phyloP scores from a whole-genome alignment of 176 grass and related monocot species.

The Triticum monococcum region DNA sequence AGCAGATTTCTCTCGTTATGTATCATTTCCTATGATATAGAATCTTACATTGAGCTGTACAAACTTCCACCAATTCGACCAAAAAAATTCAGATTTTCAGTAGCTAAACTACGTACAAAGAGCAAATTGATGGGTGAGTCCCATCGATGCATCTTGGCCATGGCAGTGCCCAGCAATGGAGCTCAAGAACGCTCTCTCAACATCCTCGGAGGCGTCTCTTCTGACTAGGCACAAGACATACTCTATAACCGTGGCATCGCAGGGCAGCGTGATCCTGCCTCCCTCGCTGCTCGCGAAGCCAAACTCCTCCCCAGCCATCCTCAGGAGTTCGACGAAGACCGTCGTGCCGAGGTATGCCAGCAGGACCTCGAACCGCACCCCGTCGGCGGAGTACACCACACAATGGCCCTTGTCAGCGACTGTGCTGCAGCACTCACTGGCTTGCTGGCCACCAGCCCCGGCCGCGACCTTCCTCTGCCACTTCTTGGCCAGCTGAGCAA shows the following conservation, averaged over 20 bases:
- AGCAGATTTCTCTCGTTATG: neutral
- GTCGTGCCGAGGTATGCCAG: conserved; percentile 18
- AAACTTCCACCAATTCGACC: neutral
- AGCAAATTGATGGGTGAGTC: neutral
- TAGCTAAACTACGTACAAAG: conserved; percentile 7
- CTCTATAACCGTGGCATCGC: conserved; percentile 43
- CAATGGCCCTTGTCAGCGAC: conserved; percentile 22
- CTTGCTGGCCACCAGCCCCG: neutral
- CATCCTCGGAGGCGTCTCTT: conserved; percentile 39
- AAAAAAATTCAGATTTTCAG: neutral
- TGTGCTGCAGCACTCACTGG: neutral
- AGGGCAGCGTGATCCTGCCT: conserved; percentile 55
- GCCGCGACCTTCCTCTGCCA: conserved; percentile 42
- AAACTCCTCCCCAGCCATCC: conserved; percentile 39
- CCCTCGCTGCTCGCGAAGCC: conserved; percentile 10
- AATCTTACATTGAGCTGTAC: neutral
- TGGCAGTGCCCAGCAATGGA: conserved; percentile 37
- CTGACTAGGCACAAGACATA: conserved; percentile 49
- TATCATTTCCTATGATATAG: neutral
- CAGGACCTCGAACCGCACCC: conserved; percentile 30
- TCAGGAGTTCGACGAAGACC: conserved; percentile 33
- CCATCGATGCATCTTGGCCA: neutral
- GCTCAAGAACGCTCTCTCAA: conserved; percentile 49
- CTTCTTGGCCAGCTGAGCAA: conserved; percentile 47
- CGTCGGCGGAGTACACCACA: conserved; percentile 15